phyloP scores from a whole-genome alignment of 2,329 filamentous ascomycete species.

The Aspergillus glaucus region DNA sequence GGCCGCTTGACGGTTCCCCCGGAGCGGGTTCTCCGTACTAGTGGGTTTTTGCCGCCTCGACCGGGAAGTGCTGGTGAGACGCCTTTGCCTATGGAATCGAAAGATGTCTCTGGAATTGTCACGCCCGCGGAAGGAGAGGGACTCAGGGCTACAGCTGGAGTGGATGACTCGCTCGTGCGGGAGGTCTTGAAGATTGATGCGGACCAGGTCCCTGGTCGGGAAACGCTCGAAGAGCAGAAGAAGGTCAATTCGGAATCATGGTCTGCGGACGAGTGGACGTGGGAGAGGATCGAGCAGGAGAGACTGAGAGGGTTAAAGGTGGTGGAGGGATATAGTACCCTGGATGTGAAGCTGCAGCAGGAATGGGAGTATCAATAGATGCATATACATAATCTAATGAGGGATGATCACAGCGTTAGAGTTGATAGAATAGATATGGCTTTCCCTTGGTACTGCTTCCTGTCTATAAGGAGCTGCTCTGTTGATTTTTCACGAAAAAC shows the following conservation, averaged over 20 bases:
- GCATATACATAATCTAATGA: no score
- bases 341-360: conserved; percentile 48
- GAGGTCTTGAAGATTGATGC: conserved; percentile 32
- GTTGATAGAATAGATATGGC: no score
- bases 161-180: conserved; percentile 30
- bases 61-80: conserved; percentile 50
- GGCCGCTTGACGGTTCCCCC: conserved; percentile 79
- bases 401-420: no score
- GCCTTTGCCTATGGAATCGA: conserved; percentile 12
- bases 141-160: conserved; percentile 24
- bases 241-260: conserved; percentile 26
- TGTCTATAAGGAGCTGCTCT: no score
- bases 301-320: conserved; percentile 49
- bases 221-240: conserved; percentile 25
- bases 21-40: conserved; percentile 64
- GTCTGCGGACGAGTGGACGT: conserved; percentile 47
- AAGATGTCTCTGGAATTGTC: conserved; percentile 23
- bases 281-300: conserved; percentile 56
- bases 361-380: conserved; percentile 32
- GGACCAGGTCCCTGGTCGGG: conserved; percentile 21
- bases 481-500: no score
- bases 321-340: conserved; percentile 48
- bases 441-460: no score
- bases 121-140: conserved; percentile 24
- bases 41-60: conserved; percentile 66